Conservation (phyloP, 768 basidiomycete species). For the Rhodotorula kratochvilovae region DNA sequence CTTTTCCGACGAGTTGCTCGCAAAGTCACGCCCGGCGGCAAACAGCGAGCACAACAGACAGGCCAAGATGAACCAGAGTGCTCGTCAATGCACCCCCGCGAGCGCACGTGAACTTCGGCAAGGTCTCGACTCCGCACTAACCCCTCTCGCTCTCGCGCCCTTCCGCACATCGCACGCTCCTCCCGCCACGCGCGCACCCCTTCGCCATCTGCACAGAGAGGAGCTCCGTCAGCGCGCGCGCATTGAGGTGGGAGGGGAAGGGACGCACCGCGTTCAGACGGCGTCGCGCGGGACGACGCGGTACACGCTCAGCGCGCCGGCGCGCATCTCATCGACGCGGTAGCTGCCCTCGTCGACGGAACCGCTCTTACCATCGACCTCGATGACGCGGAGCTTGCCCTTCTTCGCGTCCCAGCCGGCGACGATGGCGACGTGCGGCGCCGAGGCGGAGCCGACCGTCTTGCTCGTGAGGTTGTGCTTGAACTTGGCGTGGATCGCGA, state of each 20-base stretch:
- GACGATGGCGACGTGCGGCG: slow-evolving; percentile 31
- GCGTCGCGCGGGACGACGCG: slow-evolving; percentile 19
- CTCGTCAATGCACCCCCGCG: too few relatives aligned
- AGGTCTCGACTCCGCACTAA: too few relatives aligned
- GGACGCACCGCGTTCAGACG: neutral
- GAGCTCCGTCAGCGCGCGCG: too few relatives aligned
- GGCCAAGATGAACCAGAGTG: too few relatives aligned
- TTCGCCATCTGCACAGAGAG: too few relatives aligned
- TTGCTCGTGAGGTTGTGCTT: slow-evolving; percentile 34
- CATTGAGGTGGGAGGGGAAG: neutral
- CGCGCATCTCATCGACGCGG: slow-evolving; percentile 32
- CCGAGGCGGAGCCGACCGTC: slow-evolving; percentile 10
- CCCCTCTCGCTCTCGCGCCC: too few relatives aligned
- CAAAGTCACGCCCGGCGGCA: too few relatives aligned
- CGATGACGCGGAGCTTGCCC: slow-evolving; percentile 30
- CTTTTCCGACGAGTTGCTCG: too few relatives aligned
- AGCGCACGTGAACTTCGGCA: too few relatives aligned
- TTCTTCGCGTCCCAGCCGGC: slow-evolving; percentile 36
- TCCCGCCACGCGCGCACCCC: too few relatives aligned
- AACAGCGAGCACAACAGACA: too few relatives aligned
- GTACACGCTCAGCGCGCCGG: slow-evolving; percentile 24
- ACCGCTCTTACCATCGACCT: slow-evolving; percentile 26
- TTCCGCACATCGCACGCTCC: too few relatives aligned
- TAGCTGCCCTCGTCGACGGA: slow-evolving; percentile 24
- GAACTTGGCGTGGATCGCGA: slow-evolving; percentile 32